Percentiles rank a stretch among this genome's conserved stretches.
phyloP scores from a whole-genome alignment of 2,329 filamentous ascomycete species.

The Phaeosphaeria sp. region DNA sequence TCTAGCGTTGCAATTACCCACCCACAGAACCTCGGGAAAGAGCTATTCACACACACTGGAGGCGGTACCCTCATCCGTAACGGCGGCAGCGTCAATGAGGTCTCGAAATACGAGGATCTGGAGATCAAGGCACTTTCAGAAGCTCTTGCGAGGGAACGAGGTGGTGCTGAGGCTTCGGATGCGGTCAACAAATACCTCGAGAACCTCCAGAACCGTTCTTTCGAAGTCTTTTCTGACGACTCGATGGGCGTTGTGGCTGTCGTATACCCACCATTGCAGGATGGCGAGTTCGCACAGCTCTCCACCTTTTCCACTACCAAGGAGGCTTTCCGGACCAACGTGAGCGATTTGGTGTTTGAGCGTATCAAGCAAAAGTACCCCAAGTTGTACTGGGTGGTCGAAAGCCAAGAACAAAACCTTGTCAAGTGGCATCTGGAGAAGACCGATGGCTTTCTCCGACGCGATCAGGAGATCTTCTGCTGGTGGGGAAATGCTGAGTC shows the following conservation, averaged over 20 bases:
- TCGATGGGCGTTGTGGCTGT: conserved; percentile 91
- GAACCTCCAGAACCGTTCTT: conserved; percentile 75
- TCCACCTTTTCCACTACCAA: conserved; percentile 94
- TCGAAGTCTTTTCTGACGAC: conserved; percentile 95
- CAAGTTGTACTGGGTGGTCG: conserved; percentile 94
- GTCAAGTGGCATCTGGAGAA: conserved; percentile 96
- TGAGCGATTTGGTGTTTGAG: conserved; percentile 93
- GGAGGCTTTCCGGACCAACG: conserved; percentile 90
- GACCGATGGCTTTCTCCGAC: conserved; percentile 87
- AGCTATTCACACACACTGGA: conserved; percentile 94
- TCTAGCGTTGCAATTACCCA: conserved; percentile 98
- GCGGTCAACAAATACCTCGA: conserved; percentile 88
- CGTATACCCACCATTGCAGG: conserved; percentile 75
- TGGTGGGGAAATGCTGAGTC: conserved; percentile 90
- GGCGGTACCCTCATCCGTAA: conserved; percentile 91
- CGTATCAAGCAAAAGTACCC: conserved; percentile 93
- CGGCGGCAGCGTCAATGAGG: conserved; percentile 85
- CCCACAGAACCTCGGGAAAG: conserved; percentile 92
- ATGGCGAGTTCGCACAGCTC: conserved; percentile 76
- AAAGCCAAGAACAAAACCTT: conserved; percentile 93
- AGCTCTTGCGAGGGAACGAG: conserved; percentile 80
- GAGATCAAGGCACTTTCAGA: conserved; percentile 80
- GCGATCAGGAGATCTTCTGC: conserved; percentile 88
- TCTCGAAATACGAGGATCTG: conserved; percentile 74
- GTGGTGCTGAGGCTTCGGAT: conserved; percentile 79